Percentiles rank a stretch among this genome's conserved stretches.
Evolutionary conservation across 352 stramenopile species (phyloP).

Genomic region (Phytopythium delawarense): DNA sequence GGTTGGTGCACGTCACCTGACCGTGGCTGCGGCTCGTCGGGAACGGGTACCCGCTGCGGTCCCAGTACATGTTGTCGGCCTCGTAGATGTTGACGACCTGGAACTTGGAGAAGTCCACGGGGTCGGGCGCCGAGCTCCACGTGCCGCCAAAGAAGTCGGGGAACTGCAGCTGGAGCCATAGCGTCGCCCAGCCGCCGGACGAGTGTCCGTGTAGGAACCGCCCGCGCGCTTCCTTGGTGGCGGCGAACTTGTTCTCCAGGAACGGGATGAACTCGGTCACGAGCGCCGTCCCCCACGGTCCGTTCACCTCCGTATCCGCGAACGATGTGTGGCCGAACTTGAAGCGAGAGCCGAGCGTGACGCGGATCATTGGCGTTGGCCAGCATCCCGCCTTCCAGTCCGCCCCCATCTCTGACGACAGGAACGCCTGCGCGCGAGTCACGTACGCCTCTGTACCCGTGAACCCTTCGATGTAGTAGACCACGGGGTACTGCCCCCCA

Average conservation of each 20-base stretch:
- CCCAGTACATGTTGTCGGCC: constrained; percentile 70
- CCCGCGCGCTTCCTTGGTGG: constrained; percentile 22
- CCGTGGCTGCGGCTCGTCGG: constrained; percentile 54
- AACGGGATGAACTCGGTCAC: constrained; percentile 69
- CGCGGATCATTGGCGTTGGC: constrained; percentile 56
- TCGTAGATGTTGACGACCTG: constrained; percentile 73
- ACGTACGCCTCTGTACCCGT: constrained; percentile 62
- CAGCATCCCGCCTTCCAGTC: constrained; percentile 53
- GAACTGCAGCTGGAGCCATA: constrained; percentile 76
- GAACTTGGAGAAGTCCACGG: constrained; percentile 66
- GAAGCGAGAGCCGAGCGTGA: constrained; percentile 71
- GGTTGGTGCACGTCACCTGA: constrained; percentile 48
- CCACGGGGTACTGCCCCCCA: constrained; percentile 34
- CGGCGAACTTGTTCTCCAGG: constrained; percentile 47
- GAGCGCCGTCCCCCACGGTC: constrained; percentile 62
- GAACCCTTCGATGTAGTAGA: constrained; percentile 82
- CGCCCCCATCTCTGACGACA: constrained; percentile 58
- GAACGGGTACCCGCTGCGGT: constrained; percentile 45
- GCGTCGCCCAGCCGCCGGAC: constrained; percentile 59
- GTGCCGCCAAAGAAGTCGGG: constrained; percentile 68
- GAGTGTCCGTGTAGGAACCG: constrained; percentile 74
- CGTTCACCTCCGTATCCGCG: constrained; percentile 56
- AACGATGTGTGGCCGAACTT: constrained; percentile 80
- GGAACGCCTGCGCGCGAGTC: constrained; percentile 51
- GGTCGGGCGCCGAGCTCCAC: constrained; percentile 70